Evolutionary conservation across 805 yeast genomes (phyloP), one percentile per base, ranked within the genome.

Genomic region (Schwanniomyces yamadae): DNA sequence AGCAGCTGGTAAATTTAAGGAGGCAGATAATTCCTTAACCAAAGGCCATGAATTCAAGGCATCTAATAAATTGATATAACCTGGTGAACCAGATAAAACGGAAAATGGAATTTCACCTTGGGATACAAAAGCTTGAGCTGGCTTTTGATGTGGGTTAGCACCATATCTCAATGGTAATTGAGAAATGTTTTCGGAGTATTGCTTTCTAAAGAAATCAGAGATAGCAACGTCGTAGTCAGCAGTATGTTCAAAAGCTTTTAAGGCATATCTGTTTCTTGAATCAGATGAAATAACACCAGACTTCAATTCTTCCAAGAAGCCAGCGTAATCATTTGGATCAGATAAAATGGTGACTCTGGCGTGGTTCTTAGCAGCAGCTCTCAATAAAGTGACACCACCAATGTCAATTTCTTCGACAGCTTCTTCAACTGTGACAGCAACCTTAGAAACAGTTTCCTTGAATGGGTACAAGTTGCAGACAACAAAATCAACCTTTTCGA

Each of bases 361-460:
- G 66, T 93, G 99, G 72, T 93, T 93, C 73, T 93, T 93, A 46
- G 99, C 99, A 42, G 99, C 99, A 31, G 99, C 99, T 69, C 99
- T 83, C 61, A 93, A 75, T 48, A 93, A 73, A 29, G 99, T 93
- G 42, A 93, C 99, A 63, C 99, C 73, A 55, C 99, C 99, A 59
- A 93, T 93, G 61, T 93, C 99, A 53, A 93, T 83, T 67, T 93
- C 98, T 73, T 93, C 99, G 36, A 93, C 97, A 14, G 99, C 99
- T 73, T 93, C 99, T 24, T 81, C 90, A 48, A 93, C 80, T 28
- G 98, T 93, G 46, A 93, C 99, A 46, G 93, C 89, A 52, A 86
- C 88, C 56, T 91, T 91, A 46, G 95, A 84, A 43, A 93, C 86
- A 33, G 99, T 93, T 71, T 93, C 96, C 71, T 91, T 88, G 80